phyloP scores from a whole-genome alignment of 2,329 filamentous ascomycete species.

The Teratosphaeriaceae sp. region DNA sequence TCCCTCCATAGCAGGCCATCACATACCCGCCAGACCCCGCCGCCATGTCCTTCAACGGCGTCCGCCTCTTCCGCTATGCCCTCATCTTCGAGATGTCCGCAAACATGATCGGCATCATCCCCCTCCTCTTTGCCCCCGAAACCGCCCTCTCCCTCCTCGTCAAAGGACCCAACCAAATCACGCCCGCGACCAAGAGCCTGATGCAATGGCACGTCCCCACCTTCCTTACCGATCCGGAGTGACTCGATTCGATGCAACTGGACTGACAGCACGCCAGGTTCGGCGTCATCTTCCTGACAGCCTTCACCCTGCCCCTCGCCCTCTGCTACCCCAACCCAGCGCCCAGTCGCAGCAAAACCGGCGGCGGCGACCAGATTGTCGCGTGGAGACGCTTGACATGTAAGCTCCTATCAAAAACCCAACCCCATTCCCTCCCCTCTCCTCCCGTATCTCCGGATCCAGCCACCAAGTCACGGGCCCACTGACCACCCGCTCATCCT shows the following conservation, averaged over 20 bases:
- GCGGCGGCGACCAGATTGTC: slow-evolving; percentile 3
- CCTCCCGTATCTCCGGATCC: too few relatives aligned
- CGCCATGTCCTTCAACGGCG: slow-evolving; percentile 13
- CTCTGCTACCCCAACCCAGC: slow-evolving; percentile 21
- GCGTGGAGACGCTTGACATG: slow-evolving; percentile 2
- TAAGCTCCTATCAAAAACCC: not conserved
- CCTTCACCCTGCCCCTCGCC: slow-evolving; percentile 20
- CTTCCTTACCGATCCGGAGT: too few relatives aligned
- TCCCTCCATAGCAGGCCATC: too few relatives aligned
- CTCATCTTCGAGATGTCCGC: slow-evolving; percentile 20
- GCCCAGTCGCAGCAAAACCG: slow-evolving; percentile 3
- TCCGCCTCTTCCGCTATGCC: slow-evolving; percentile 20
- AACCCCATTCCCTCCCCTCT: too few relatives aligned
- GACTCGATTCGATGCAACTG: not conserved
- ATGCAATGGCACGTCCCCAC: slow-evolving; percentile 14
- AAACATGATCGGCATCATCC: slow-evolving; percentile 16
- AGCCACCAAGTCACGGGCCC: not conserved
- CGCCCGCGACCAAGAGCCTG: slow-evolving; percentile 14
- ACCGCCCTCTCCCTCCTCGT: slow-evolving; percentile 17
- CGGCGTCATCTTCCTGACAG: slow-evolving; percentile 17
- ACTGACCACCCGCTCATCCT: not conserved
- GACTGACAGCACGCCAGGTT: slow-evolving; percentile 6
- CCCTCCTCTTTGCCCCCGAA: slow-evolving; percentile 19
- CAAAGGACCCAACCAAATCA: slow-evolving; percentile 16
- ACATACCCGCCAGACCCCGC: too few relatives aligned